A percentile compares a stretch with the other conserved stretches of the same genome.
Evolutionary conservation across 257 asterid genomes (phyloP).

Genomic region (Linderniella brevidens): DNA sequence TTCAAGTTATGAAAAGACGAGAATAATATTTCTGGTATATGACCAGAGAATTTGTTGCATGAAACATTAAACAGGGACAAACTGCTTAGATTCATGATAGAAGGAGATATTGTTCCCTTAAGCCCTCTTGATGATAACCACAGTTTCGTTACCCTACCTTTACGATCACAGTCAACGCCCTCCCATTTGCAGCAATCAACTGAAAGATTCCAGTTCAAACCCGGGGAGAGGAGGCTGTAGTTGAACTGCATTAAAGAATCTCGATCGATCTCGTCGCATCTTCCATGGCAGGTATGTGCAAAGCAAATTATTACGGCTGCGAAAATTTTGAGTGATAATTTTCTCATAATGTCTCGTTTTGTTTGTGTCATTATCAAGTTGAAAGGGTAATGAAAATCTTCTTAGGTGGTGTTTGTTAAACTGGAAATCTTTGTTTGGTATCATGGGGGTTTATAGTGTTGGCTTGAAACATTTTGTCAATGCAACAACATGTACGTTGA

Average conservation of each 20-base stretch:
- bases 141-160: slow-evolving; percentile 35
- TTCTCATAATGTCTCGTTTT: too few species aligned
- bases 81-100: slow-evolving; percentile 30
- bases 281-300: slow-evolving; percentile 22
- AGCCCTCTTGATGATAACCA: slow-evolving; percentile 58
- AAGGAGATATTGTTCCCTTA: slow-evolving; percentile 29
- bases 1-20: slow-evolving; percentile 18
- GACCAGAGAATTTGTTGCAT: slow-evolving; percentile 39
- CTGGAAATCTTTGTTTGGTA: too few species aligned
- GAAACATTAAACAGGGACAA: slow-evolving; percentile 49
- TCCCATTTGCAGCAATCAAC: slow-evolving; percentile 82
- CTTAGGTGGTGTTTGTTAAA: too few species aligned
- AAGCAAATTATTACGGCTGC: background rate
- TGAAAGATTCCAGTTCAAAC: slow-evolving; percentile 42
- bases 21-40: slow-evolving; percentile 45
- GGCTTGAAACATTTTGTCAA: too few species aligned
- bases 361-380: too few species aligned
- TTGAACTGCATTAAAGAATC: slow-evolving; percentile 36
- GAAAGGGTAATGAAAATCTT: too few species aligned
- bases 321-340: too few species aligned
- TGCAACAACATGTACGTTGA: too few species aligned
- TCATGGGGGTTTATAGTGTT: too few species aligned
- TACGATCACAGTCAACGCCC: slow-evolving; percentile 54
- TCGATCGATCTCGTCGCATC: slow-evolving; percentile 36
- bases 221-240: slow-evolving; percentile 16